Evolutionary conservation across 805 yeast species (phyloP).

Genomic region (Candida piceae): DNA sequence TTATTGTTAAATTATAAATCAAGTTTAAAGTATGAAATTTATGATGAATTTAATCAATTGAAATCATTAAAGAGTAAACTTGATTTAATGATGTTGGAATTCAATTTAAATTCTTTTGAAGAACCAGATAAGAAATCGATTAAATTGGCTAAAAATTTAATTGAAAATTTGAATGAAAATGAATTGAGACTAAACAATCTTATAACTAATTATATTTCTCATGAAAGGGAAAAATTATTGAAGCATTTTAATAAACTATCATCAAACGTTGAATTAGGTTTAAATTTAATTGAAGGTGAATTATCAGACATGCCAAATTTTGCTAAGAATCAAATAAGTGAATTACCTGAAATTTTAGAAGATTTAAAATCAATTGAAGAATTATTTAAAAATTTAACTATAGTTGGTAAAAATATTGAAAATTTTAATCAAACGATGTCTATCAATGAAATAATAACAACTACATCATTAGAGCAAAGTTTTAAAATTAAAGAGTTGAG

Average conservation of each 20-base stretch:
- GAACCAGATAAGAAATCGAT: conserved; percentile 16
- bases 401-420: conserved; percentile 9
- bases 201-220: conserved; percentile 31
- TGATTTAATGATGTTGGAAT: conserved; percentile 14
- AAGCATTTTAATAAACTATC: conserved; percentile 23
- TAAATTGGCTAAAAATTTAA: conserved; percentile 6
- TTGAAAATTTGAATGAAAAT: conserved; percentile 27
- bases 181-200: conserved; percentile 28
- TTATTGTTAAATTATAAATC: conserved; percentile 7
- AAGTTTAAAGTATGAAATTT: conserved; percentile 9
- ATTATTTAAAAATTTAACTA: conserved; percentile 22
- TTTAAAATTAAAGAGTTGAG: conserved; percentile 32
- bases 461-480: conserved; percentile 3
- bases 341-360: conserved; percentile 30
- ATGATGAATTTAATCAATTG: conserved; percentile 12
- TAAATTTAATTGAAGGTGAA: conserved; percentile 16
- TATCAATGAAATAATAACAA: too few relatives aligned
- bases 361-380: conserved; percentile 31
- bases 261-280: conserved; percentile 13
- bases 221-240: conserved; percentile 22
- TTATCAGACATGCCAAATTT: conserved; percentile 22
- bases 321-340: conserved; percentile 33
- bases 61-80: conserved; percentile 15
- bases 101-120: conserved; percentile 12
- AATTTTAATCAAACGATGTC: conserved; percentile 4